These are phyloP conservation scores for Ustilago esculenta DNA, from an alignment of 1,284 basidiomycete genomes.

Conservation along the genomic window DNA sequence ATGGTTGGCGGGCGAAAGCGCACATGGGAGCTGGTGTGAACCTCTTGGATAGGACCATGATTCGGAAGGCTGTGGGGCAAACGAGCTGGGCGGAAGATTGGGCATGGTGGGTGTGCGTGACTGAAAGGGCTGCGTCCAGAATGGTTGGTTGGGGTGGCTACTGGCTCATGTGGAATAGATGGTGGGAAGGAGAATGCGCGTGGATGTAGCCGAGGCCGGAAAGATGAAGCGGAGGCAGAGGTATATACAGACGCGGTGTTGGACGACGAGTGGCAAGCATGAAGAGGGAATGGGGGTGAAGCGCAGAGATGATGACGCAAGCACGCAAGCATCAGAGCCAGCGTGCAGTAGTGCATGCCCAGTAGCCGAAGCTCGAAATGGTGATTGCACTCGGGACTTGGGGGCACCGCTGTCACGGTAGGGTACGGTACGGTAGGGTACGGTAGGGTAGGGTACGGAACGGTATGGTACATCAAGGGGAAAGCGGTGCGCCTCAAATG, in stretches of 20 bases:
- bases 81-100: slow-evolving; percentile 26
- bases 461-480: too few relatives aligned
- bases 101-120: slow-evolving; percentile 14
- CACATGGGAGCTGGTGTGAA: slow-evolving; percentile 23
- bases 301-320: too few relatives aligned
- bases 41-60: slow-evolving; percentile 25
- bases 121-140: too few relatives aligned
- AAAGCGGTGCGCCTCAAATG: too few relatives aligned
- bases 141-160: too few relatives aligned
- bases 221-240: neutral
- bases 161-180: too few relatives aligned
- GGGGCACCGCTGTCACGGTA: too few relatives aligned
- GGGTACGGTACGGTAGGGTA: too few relatives aligned
- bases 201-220: too few relatives aligned
- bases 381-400: slow-evolving; percentile 10
- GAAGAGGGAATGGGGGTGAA: neutral
- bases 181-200: too few relatives aligned
- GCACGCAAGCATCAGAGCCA: neutral
- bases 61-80: slow-evolving; percentile 7
- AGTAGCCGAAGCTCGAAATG: slow-evolving; percentile 1
- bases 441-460: too few relatives aligned
- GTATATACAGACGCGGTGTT: neutral
- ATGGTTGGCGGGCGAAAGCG: neutral
- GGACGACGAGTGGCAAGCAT: too few relatives aligned
- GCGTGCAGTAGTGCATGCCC: neutral